Conservation (phyloP, 140 eudicot species). For the Flaveria floridana region DNA sequence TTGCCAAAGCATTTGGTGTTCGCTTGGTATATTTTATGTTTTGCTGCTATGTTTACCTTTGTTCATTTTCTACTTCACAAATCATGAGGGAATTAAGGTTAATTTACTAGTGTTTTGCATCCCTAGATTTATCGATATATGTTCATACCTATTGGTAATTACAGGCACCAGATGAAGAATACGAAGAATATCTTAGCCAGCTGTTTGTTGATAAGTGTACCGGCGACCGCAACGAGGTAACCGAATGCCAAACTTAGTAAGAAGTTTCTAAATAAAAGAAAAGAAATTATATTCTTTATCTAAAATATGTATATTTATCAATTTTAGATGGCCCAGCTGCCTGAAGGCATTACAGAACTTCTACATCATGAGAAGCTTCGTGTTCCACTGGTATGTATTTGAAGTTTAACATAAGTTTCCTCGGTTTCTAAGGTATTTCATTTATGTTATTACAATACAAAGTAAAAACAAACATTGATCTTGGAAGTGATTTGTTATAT, state of each 20-base stretch:
- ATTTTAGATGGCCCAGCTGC: slow-evolving; percentile 88
- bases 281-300: not conserved
- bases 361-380: slow-evolving; percentile 80
- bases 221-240: slow-evolving; percentile 83
- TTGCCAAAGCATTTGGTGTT: slow-evolving; percentile 96
- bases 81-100: slow-evolving; percentile 3
- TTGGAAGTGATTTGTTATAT: too few relatives aligned
- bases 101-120: not conserved
- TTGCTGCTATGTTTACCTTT: slow-evolving; percentile 10
- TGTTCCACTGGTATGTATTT: slow-evolving; percentile 77
- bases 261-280: not conserved
- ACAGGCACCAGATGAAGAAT: slow-evolving; percentile 98
- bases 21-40: slow-evolving; percentile 50
- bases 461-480: not conserved
- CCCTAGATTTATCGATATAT: not conserved
- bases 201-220: slow-evolving; percentile 72
- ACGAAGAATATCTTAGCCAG: slow-evolving; percentile 75
- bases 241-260: slow-evolving; percentile 3
- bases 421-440: not conserved
- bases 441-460: not conserved
- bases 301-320: slow-evolving; percentile 24
- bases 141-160: slow-evolving; percentile 10
- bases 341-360: slow-evolving; percentile 88
- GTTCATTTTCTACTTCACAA: not conserved
- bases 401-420: not conserved